Percentiles rank a stretch among this genome's conserved stretches.
Evolutionary conservation across 768 basidiomycete species (phyloP).

Genomic region (Tulasnella sp.): DNA sequence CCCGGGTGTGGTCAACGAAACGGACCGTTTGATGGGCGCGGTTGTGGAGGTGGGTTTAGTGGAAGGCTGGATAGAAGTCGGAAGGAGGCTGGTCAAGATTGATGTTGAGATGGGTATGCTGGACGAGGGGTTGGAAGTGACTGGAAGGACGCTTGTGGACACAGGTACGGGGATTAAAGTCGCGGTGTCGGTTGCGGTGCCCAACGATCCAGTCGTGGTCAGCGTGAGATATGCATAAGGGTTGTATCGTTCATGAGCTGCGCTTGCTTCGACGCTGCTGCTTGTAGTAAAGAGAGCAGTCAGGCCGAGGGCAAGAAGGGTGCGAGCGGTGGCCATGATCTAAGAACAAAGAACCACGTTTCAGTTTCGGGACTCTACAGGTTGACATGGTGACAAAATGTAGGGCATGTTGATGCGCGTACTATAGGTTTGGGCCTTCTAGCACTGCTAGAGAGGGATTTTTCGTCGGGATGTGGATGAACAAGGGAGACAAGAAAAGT

Average conservation of each 20-base stretch:
- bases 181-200: background rate
- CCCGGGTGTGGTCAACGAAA: background rate
- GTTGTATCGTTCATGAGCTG: slow-evolving; percentile 10
- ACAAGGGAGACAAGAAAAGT: too few species aligned
- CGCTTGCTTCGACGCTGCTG: background rate
- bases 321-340: too few species aligned
- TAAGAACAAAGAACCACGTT: too few species aligned
- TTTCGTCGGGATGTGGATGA: too few species aligned
- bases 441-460: too few species aligned
- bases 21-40: background rate
- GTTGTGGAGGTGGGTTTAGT: background rate
- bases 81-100: background rate
- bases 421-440: too few species aligned
- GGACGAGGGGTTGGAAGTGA: background rate
- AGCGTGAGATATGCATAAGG: slow-evolving; percentile 6
- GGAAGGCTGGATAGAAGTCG: background rate
- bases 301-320: too few species aligned
- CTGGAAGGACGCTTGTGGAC: background rate
- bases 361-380: too few species aligned
- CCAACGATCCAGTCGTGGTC: background rate
- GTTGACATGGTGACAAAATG: too few species aligned
- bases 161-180: background rate
- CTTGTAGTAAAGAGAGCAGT: too few species aligned
- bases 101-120: background rate
- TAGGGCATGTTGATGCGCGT: too few species aligned